Conservation (phyloP, 2,329 filamentous ascomycete genomes). For the Neopestalotiopsis sp. region DNA sequence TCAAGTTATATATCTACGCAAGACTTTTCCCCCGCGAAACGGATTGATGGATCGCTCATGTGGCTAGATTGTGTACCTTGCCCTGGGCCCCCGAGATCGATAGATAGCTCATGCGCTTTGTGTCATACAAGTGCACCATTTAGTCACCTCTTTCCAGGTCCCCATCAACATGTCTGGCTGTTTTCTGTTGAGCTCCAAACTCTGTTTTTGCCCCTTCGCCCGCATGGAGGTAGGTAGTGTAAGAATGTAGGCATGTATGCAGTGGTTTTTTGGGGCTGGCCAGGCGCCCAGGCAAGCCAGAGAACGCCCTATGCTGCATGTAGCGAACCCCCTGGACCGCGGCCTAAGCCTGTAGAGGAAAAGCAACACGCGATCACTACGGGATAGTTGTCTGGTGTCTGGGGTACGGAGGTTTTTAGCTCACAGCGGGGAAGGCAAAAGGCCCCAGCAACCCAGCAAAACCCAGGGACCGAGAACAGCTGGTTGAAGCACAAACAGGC, state of each 20-base stretch:
- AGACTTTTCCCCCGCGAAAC: neutral
- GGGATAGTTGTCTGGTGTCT: neutral
- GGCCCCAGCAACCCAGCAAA: neutral
- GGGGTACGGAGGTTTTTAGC: neutral
- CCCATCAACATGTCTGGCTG: neutral
- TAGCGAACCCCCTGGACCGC: neutral
- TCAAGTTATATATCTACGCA: neutral
- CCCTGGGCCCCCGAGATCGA: neutral
- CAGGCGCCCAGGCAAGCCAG: too few species aligned
- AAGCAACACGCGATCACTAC: neutral
- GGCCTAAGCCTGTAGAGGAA: neutral
- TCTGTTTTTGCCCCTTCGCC: neutral
- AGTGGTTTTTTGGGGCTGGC: too few species aligned
- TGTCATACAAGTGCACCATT: constrained; percentile 16
- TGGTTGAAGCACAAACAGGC: neutral
- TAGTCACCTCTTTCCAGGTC: constrained; percentile 4
- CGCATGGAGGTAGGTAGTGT: neutral
- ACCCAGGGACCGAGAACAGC: neutral
- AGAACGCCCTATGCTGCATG: neutral
- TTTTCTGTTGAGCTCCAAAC: neutral
- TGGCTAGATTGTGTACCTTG: neutral
- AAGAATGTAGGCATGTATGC: too few species aligned
- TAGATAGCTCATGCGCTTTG: constrained; percentile 15
- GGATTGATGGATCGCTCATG: neutral
- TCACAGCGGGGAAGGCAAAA: neutral